Evolutionary conservation across 495 filamentous ascomycete genomes (phyloP).

Genomic region (Parmelia sp.): DNA sequence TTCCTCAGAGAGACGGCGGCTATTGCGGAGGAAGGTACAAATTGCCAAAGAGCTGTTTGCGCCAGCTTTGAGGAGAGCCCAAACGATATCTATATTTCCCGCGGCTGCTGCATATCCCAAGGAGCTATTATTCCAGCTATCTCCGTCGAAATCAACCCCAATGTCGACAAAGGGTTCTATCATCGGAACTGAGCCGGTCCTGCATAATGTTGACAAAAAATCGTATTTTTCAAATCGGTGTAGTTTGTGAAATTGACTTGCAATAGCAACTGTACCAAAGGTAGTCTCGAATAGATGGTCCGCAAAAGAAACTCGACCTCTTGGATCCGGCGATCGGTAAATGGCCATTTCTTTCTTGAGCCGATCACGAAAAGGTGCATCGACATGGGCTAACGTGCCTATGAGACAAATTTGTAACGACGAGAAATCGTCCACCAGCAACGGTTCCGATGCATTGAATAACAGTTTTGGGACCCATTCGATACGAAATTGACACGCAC

Average conservation of each 20-base stretch:
- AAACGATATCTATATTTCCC: constrained; percentile 2
- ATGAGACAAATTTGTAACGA: not conserved
- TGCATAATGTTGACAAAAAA: not conserved
- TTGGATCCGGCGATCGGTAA: not conserved
- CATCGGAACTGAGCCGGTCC: not conserved
- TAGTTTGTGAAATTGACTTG: not conserved
- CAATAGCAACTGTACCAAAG: not conserved
- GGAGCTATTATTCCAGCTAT: accelerated
- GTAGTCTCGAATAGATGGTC: not conserved
- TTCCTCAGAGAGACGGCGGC: not conserved
- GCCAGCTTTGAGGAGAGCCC: not conserved
- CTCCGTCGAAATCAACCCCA: not conserved
- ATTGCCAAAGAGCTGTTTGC: not conserved
- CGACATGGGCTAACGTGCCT: not conserved
- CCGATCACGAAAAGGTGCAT: not conserved
- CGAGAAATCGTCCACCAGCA: not conserved
- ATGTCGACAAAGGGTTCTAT: not conserved
- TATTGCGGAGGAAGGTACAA: accelerated
- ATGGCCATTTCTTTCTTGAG: not conserved
- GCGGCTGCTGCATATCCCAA: not conserved
- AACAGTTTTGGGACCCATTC: not conserved
- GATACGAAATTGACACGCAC: not conserved
- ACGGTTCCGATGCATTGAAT: not conserved
- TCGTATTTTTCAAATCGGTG: accelerated
- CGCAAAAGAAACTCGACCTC: not conserved